Conservation (phyloP, 352 stramenopile genomes). For the Phytopythium boreale region DNA sequence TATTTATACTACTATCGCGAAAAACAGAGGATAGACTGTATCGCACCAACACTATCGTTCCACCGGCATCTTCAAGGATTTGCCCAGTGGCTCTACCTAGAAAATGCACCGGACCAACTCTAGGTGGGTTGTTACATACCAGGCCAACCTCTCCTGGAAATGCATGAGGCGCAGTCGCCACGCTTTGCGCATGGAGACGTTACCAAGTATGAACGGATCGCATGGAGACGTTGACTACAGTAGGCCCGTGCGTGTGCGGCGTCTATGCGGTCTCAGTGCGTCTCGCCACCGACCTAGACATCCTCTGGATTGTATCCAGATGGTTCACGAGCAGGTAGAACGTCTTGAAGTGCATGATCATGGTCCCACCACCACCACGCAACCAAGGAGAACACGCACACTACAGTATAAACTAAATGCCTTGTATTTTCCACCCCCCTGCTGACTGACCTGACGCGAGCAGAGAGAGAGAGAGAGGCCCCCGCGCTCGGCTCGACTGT, state of each 20-base stretch:
- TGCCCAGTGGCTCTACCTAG: background rate
- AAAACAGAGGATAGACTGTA: too few species aligned
- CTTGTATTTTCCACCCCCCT: background rate
- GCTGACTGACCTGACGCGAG: background rate
- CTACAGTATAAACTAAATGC: background rate
- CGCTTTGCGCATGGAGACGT: background rate
- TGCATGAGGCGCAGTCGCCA: background rate
- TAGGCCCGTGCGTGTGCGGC: too few species aligned
- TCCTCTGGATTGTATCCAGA: background rate
- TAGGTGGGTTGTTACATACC: too few species aligned
- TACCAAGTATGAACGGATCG: background rate
- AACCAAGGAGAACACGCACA: too few species aligned
- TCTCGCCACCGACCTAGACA: background rate
- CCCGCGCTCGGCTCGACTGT: too few species aligned
- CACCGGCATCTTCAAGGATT: background rate
- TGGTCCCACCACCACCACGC: too few species aligned
- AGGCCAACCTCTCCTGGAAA: background rate
- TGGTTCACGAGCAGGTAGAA: background rate
- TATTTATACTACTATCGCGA: too few species aligned
- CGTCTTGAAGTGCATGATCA: background rate
- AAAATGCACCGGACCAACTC: background rate
- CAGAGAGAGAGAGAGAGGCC: too few species aligned
- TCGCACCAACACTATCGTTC: background rate
- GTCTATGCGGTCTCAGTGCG: background rate
- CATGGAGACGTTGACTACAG: background rate